Evolutionary conservation across 768 basidiomycete genomes (phyloP), one percentile per base, ranked within the genome.

Genomic region (Collybiopsis luxurians): DNA sequence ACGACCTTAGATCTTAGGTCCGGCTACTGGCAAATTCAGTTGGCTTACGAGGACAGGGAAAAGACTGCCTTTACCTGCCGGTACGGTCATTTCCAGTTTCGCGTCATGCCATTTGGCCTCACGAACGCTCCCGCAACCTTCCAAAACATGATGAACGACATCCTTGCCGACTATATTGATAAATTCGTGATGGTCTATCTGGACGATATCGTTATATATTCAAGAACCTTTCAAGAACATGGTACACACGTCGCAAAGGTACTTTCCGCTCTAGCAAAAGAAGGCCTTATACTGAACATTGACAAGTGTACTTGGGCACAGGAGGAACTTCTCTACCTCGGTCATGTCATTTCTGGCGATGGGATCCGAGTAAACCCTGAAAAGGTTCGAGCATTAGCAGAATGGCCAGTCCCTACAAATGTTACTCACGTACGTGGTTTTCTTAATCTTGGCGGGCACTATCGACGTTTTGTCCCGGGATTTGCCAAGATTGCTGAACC

Each of bases 51-150:
- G 0, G 69, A 71, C 53, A 71, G 68, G 66, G 74, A 74, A 53
- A 56, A 56, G 23, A 75, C 73, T 1, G 72, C 73, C 0, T 78
- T 79, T 64, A 53, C 61, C 10, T 71, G 67, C 3, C 65, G 65
- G 23, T 71, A 69, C 55, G 71, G 75, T n/a, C 64, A 61, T n/a
- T 77, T 64, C 60, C 67, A 71, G 51, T 71, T 59, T 53, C 44
- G 60, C 2, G 67, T 73, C 26, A 72, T 73, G 69, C 69, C 69
- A 0, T 64, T 69, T 26, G 68, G 64, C 24, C 59, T 66, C 11
- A 58, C 59, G 19, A 65, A 69, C 40, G 59, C 63, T 19, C 61
- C 66, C 7, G 64, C 7, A 23, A 55, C 63, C 13, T 73, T 73
- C 60, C 72, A 73, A 56, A 52, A 34, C 4, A 64, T 69, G 51